A percentile compares a stretch with the other conserved stretches of the same genome.
Evolutionary conservation across 2,329 filamentous ascomycete genomes (phyloP).

Genomic region (Trichoderma atrobrunneum): DNA sequence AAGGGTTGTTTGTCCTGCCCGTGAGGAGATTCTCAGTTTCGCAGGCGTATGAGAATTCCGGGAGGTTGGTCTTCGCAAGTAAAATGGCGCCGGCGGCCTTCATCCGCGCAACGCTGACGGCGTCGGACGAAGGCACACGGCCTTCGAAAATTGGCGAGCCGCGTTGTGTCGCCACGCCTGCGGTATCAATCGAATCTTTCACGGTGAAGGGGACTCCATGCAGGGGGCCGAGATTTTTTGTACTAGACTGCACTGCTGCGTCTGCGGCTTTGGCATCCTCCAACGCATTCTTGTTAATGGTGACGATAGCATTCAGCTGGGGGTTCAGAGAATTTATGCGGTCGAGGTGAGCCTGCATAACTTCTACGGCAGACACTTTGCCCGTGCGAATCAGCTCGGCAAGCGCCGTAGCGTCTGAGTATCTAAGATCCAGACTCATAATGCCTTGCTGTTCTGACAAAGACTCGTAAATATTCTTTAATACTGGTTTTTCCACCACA

Average conservation of each 20-base stretch:
- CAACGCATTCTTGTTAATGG: neutral
- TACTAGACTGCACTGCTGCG: no score
- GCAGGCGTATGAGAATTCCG: no score
- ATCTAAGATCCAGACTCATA: neutral
- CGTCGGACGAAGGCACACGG: neutral
- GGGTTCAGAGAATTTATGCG: neutral
- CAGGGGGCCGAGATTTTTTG: neutral
- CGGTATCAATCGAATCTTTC: neutral
- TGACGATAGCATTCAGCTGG: neutral
- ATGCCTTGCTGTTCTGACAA: neutral
- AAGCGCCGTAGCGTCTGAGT: neutral
- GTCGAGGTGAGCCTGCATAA: slow-evolving; percentile 1
- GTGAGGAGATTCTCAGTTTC: neutral
- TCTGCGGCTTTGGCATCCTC: no score
- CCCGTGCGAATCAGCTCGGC: slow-evolving; percentile 1
- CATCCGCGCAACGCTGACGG: neutral
- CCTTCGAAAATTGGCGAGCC: slow-evolving; percentile 3
- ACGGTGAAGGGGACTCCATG: neutral
- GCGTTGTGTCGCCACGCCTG: neutral
- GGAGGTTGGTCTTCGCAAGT: neutral
- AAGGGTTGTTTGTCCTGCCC: neutral
- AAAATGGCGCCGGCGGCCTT: neutral
- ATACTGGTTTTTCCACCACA: no score
- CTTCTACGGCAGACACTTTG: neutral
- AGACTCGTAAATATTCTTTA: no score